Conservation (phyloP, 139 green algal genomes). For the Chlamydomonas asymmetrica region DNA sequence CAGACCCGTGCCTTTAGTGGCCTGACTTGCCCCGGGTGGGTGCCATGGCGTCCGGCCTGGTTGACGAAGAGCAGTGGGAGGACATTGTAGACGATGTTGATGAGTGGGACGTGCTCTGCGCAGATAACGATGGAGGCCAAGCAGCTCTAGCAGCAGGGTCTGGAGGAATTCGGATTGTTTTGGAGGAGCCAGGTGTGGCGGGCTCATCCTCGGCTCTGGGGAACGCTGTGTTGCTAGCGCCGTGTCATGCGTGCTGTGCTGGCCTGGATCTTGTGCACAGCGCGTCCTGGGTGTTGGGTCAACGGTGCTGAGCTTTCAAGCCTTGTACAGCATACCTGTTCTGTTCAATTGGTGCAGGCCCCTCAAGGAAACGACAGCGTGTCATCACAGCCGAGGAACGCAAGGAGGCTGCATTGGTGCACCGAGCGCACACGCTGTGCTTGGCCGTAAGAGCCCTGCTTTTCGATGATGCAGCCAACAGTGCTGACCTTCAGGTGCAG, state of each 20-base stretch:
- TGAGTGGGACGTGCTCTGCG: conserved; percentile 18
- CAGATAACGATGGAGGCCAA: background rate
- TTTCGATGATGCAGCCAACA: conserved; percentile 55
- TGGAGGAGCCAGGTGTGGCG: conserved; percentile 9
- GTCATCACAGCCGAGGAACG: conserved; percentile 20
- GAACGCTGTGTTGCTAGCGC: background rate
- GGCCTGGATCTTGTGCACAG: background rate
- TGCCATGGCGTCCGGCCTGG: conserved; percentile 16
- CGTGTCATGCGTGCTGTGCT: background rate
- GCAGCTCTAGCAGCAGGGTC: background rate
- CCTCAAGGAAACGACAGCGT: background rate
- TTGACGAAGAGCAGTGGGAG: background rate
- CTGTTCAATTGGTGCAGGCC: background rate
- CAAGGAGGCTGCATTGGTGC: conserved; percentile 13
- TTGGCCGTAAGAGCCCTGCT: conserved; percentile 7
- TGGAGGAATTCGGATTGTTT: conserved; percentile 11
- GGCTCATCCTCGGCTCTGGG: background rate
- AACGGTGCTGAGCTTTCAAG: background rate
- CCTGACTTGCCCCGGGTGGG: no score
- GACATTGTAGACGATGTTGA: conserved; percentile 11
- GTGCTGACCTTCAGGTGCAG: conserved; percentile 62
- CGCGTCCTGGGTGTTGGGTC: background rate
- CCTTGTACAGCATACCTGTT: background rate
- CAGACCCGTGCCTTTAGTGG: no score
- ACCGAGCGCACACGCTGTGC: conserved; percentile 24